Evolutionary conservation across 495 filamentous ascomycete genomes (phyloP), one percentile per base, ranked within the genome.

Genomic region (Talaromyces proteolyticus): DNA sequence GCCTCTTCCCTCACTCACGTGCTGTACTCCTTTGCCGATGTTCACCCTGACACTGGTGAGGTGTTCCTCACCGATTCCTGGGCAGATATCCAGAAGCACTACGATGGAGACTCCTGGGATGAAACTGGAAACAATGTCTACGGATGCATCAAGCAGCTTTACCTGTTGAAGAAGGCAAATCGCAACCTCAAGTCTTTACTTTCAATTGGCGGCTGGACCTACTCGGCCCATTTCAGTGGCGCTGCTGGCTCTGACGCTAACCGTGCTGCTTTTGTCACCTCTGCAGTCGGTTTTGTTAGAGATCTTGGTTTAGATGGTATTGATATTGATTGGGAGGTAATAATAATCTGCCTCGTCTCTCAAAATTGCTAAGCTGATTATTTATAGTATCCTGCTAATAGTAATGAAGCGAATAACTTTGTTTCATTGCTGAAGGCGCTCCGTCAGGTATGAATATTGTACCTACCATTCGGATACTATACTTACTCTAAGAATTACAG

Each of bases 121-220:
- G 81, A 87, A 42, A 43, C 51, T n/a, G 78, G 85, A 18, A 85
- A 75, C 43, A 93, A 95, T 65, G 75, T 93, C 48, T 95, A 94
- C 70, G 90, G 90, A 41, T 91, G 85, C 65, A 60, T 91, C 22
- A 95, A 95, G 73, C 89, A 95, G 68, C 77, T 95, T 8, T 86
- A 83, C 66, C 71, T 94, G 4, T 80, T 89, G 34, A 95, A 95
- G 73, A 81, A 84, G 53, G 67, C 72, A 44, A 86, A 94, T 66
- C 82, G 88, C 43, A 79, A 89, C 51, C 70, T 95, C 39, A 94
- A 94, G 64, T 75, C 91, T 4, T 76, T 95, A 17, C 53, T 73
- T 3, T 66, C 64, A 12, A 63, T 73, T 25, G 90, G 90, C 44
- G 90, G 90, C 20, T 95, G 90, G 89, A 65, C 62, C 4, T 93